Percentiles rank a stretch among this genome's conserved stretches.
Evolutionary conservation across 257 asterid species (phyloP).

Genomic region (Solanum clarkiae): DNA sequence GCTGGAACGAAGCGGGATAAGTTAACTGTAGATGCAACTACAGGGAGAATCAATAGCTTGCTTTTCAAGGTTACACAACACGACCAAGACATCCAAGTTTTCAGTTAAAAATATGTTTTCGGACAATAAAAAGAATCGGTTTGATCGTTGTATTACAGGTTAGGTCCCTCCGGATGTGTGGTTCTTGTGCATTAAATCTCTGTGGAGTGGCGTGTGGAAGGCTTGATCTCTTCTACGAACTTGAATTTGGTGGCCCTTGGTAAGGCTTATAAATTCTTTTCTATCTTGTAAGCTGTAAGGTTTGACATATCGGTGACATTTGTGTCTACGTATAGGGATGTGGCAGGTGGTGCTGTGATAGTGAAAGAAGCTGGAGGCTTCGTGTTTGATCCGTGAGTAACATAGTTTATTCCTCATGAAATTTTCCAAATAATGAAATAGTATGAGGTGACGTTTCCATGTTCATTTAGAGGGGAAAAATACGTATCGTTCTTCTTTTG

Average conservation of each 20-base stretch:
- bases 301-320: background rate
- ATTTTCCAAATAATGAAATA: background rate
- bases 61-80: constrained; percentile 49
- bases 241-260: constrained; percentile 88
- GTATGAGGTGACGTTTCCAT: background rate
- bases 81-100: background rate
- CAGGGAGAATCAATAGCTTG: constrained; percentile 59
- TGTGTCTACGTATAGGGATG: constrained; percentile 43
- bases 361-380: constrained; percentile 77
- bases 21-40: constrained; percentile 46
- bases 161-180: constrained; percentile 75
- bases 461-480: background rate
- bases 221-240: constrained; percentile 69
- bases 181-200: constrained; percentile 83
- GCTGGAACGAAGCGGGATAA: constrained; percentile 72
- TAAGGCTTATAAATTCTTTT: constrained; percentile 3
- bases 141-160: constrained; percentile 33
- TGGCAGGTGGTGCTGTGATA: constrained; percentile 83
- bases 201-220: constrained; percentile 87
- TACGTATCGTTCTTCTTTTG: background rate
- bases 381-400: constrained; percentile 75
- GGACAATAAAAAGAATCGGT: background rate
- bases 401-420: background rate
- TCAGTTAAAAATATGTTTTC: background rate
- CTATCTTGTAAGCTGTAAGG: background rate